These are phyloP conservation scores for Leccinum pellstonianum DNA, from an alignment of 768 basidiomycete species.

Conservation along the genomic window DNA sequence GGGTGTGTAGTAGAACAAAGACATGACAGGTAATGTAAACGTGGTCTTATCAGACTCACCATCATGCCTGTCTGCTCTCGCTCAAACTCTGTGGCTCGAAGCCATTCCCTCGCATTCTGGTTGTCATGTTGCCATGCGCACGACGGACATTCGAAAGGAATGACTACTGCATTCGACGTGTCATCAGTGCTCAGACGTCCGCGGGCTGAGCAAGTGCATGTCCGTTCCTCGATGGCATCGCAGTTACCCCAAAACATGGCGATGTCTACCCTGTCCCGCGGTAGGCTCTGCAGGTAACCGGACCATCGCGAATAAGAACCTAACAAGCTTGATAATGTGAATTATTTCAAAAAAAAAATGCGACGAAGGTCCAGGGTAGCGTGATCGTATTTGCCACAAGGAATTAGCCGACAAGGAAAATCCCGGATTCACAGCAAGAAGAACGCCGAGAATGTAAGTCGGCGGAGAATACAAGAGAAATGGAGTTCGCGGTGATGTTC, in stretches of 20 bases:
- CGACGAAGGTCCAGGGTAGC: conserved; percentile 4
- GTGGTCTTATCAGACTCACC: conserved; percentile 25
- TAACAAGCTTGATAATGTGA: conserved; percentile 41
- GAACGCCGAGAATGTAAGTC: conserved; percentile 9
- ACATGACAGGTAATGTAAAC: conserved; percentile 7
- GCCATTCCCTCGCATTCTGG: conserved; percentile 34
- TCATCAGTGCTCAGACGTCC: conserved; percentile 12
- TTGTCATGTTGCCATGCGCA: conserved; percentile 28
- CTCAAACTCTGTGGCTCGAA: conserved; percentile 33
- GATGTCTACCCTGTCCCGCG: conserved; percentile 49
- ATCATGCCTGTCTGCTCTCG: conserved; percentile 24
- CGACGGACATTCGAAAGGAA: conserved; percentile 12
- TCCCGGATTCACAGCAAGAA: conserved; percentile 26
- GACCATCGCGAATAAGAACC: conserved; percentile 56
- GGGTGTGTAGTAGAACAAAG: not conserved
- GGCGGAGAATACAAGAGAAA: conserved; percentile 17
- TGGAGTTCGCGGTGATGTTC: conserved; percentile 21
- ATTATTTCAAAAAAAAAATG: conserved; percentile 7
- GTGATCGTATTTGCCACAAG: conserved; percentile 9
- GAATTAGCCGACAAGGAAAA: conserved; percentile 21
- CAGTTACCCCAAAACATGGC: conserved; percentile 58
- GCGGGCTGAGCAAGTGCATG: conserved; percentile 20
- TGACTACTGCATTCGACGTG: conserved; percentile 3
- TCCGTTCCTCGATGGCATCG: conserved; percentile 18
- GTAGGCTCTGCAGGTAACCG: conserved; percentile 65